phyloP scores from a whole-genome alignment of 768 basidiomycete genomes.

The Rhizopogon roseolus region DNA sequence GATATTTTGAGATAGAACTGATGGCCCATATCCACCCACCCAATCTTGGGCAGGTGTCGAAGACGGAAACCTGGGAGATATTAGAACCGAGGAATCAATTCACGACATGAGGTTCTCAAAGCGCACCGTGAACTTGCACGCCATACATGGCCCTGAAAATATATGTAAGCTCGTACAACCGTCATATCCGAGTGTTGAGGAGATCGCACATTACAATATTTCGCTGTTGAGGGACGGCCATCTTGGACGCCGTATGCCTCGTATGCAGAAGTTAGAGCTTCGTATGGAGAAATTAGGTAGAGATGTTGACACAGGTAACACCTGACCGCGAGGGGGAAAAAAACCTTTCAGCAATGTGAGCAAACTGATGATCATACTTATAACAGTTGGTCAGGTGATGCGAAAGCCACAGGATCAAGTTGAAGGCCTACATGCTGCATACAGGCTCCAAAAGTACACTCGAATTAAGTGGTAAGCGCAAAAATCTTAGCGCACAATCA shows the following conservation, averaged over 20 bases:
- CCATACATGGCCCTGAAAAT: neutral
- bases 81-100: neutral
- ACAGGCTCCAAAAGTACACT: neutral
- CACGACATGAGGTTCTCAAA: neutral
- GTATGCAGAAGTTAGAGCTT: neutral
- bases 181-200: no score
- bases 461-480: neutral
- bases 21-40: neutral
- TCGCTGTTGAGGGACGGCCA: neutral
- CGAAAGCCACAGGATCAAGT: neutral
- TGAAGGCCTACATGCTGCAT: neutral
- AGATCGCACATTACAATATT: neutral
- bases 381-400: neutral
- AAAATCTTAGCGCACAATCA: neutral
- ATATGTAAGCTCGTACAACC: neutral
- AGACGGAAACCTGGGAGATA: neutral
- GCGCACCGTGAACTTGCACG: neutral
- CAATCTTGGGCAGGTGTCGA: conserved; percentile 2
- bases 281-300: neutral
- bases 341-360: neutral
- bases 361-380: neutral
- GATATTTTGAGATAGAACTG: conserved; percentile 1
- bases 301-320: neutral
- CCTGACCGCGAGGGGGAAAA: neutral
- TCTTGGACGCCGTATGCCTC: neutral